phyloP scores from a whole-genome alignment of 805 yeast genomes.

The Cyberlindnera japonica region DNA sequence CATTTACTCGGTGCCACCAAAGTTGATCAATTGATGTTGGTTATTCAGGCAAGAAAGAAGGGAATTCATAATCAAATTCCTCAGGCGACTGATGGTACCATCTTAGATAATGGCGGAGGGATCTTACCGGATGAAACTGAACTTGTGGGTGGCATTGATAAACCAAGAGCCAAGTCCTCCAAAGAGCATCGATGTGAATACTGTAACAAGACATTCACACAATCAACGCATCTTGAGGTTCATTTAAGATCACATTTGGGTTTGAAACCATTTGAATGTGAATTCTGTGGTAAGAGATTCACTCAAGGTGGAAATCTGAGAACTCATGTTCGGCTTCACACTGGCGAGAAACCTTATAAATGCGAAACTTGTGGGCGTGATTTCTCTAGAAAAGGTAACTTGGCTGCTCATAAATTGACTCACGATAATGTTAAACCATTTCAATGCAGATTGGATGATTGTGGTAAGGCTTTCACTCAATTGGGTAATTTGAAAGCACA shows the following conservation, averaged over 20 bases:
- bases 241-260: slow-evolving; percentile 88
- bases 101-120: slow-evolving; percentile 48
- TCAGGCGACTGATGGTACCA: slow-evolving; percentile 67
- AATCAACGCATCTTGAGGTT: slow-evolving; percentile 87
- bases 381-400: slow-evolving; percentile 87
- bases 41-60: slow-evolving; percentile 82
- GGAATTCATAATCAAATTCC: slow-evolving; percentile 63
- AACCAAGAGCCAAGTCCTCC: slow-evolving; percentile 42
- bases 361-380: slow-evolving; percentile 74
- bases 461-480: slow-evolving; percentile 85
- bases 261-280: slow-evolving; percentile 76
- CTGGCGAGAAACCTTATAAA: slow-evolving; percentile 87
- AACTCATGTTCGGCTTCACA: slow-evolving; percentile 81
- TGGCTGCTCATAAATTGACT: slow-evolving; percentile 81
- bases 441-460: slow-evolving; percentile 73
- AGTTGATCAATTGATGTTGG: slow-evolving; percentile 87
- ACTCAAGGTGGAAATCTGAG: slow-evolving; percentile 89
- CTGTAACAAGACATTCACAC: slow-evolving; percentile 79
- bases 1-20: slow-evolving; percentile 82
- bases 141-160: slow-evolving; percentile 77
- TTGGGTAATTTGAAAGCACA: slow-evolving; percentile 92
- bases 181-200: slow-evolving; percentile 70
- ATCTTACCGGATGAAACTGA: slow-evolving; percentile 57
- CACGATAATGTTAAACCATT: slow-evolving; percentile 79
- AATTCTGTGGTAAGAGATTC: slow-evolving; percentile 72